A percentile compares a stretch with the other conserved stretches of the same genome.
Evolutionary conservation across 768 basidiomycete species (phyloP).

Genomic region (Collybiopsis confluens): DNA sequence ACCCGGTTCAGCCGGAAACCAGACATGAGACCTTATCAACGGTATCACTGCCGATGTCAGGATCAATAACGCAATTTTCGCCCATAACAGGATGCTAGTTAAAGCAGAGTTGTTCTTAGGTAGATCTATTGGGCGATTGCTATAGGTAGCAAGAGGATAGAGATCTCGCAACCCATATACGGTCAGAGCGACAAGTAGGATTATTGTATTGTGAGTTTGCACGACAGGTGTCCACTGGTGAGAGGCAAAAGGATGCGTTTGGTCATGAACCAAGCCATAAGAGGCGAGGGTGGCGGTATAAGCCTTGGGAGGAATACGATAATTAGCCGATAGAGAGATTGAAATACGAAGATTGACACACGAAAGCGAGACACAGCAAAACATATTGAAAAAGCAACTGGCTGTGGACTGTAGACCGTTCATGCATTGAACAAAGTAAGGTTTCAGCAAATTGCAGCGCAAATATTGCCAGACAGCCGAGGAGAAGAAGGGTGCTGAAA

Average conservation of each 20-base stretch:
- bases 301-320: neutral
- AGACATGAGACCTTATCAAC: constrained; percentile 37
- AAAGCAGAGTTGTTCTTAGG: constrained; percentile 19
- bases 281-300: neutral
- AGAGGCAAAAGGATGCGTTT: neutral
- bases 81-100: constrained; percentile 33
- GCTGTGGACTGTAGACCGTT: neutral
- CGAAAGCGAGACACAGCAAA: neutral
- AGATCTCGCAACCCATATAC: constrained; percentile 40
- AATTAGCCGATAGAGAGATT: neutral
- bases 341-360: neutral
- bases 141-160: constrained; percentile 42
- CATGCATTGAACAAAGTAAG: neutral
- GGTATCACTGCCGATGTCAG: constrained; percentile 38
- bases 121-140: constrained; percentile 33
- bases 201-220: neutral
- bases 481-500: neutral
- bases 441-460: neutral
- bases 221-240: neutral
- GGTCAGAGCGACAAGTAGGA: constrained; percentile 20
- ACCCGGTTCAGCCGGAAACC: constrained; percentile 41
- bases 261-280: neutral
- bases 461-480: neutral
- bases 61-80: constrained; percentile 33
- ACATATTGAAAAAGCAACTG: neutral